Base-by-base conservation (phyloP, 1,284 basidiomycete species). In the Agroathelia rolfsii region DNA sequence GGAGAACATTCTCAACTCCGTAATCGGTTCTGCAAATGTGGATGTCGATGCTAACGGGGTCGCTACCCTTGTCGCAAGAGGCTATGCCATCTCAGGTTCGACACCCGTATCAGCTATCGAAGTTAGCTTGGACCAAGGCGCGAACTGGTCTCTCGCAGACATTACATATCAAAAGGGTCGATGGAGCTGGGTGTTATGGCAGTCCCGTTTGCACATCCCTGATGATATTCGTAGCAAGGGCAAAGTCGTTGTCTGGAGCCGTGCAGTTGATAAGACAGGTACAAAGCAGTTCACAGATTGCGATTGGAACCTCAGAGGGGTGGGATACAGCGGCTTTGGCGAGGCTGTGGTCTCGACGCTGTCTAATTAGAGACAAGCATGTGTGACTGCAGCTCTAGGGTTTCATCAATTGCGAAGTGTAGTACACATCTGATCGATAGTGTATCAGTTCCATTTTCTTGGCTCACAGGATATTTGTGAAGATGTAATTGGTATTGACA, bases 131-230 rank as follows among this genome's bases (percentile, higher is more conserved):
- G 68, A 80, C 45, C 55, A 54, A 3, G 77, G 75, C 4, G 39
- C 44, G 32, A 61, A 60, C 9, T 79, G 76, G 76, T 47, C 52
- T 24, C 49, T 56, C 6, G 66, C 70, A 11, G 50, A 49, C 14
- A 70, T 78, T 40, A 72, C 61, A 0, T 80, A 79, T 43, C 73
- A 73, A 40, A 59, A 72, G 32, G 74, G 74, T 3, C 61, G 49
- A 42, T 79, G 76, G 76, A 78, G 76, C 46, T 81, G 77, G 77
- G 69, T 73, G 6, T 47, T 80, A 17, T 80, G 77, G 77, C 72
- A 78, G 46, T 58, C 47, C 3, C 34, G 38, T n/a, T 4, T 59
- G 13, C 56, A 60, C 22, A 24, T 76, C 9, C 43, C 53, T 8
- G 49, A 46, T 35, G 47, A 38, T 10, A 48, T 41, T 16, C 25